Evolutionary conservation across 306 rosid species (phyloP), one percentile per base, ranked within the genome.

Genomic region (Rubus parviflorus): DNA sequence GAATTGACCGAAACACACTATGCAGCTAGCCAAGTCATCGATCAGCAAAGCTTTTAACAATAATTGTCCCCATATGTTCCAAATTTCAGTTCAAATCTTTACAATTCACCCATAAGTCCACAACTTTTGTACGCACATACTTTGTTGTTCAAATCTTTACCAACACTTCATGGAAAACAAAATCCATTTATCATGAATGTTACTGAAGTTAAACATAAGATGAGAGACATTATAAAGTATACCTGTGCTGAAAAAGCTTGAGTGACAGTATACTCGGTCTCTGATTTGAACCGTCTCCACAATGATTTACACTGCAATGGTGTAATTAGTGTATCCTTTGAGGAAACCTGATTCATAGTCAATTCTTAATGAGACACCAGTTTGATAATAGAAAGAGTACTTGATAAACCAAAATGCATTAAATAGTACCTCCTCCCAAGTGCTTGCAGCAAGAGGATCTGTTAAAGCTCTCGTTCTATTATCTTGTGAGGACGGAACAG

Each of bases 201-300:
- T 60, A 22, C 43, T 35, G 15, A 58, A 64, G 63, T 19, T 51
- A 38, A 62, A 75, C 8, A 65, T 16, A 23, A 15, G 45, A 68
- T 47, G 40, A 46, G 15, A 74, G 38, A 56, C 58, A 41, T 57
- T 80, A 68, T 42, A 61, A 66, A 19, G 7, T 52, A 30, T 79
- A 88, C 98, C 92, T 92, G 98, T 68, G 97, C 97, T 0, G 97
- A 75, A 85, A 94, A 85, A 73, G 98, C 98, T 78, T 92, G 98
- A 25, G 97, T 73, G 75, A 94, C 83, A 49, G 83, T 74, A 80
- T 90, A 92, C 85, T 90, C 97, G 0, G 97, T 94, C 82, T 90
- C 98, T 43, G 88, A 72, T 77, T 79, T 93, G 85, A 94, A 90
- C 75, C 88, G 97, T 82, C 97, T 88, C 98, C 98, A 94, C 88